Percentiles rank a stretch among this genome's conserved stretches.
Conservation (phyloP, 352 stramenopile genomes). For the Pythium aquatile region DNA sequence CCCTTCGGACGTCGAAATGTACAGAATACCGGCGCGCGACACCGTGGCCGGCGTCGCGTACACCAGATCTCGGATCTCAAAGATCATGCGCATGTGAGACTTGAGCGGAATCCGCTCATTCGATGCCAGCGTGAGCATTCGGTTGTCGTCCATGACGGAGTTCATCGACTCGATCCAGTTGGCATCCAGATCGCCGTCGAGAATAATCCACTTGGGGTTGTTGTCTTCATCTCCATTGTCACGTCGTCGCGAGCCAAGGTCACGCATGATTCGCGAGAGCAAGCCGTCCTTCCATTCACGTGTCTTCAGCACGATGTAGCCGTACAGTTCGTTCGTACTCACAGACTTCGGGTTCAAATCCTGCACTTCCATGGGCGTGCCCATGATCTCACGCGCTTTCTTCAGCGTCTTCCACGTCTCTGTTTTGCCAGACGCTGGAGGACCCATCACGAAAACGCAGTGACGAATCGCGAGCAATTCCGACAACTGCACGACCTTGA, state of each 20-base stretch:
- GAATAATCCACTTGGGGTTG: conserved; percentile 97
- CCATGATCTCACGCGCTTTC: conserved; percentile 87
- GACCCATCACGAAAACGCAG: conserved; percentile 96
- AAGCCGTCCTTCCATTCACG: conserved; percentile 96
- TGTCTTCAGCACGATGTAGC: conserved; percentile 94
- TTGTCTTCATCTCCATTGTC: conserved; percentile 88
- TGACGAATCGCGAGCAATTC: conserved; percentile 95
- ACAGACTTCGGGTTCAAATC: conserved; percentile 97
- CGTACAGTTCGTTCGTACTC: conserved; percentile 95
- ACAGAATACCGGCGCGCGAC: conserved; percentile 94
- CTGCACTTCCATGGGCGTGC: conserved; percentile 85
- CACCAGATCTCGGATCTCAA: conserved; percentile 95
- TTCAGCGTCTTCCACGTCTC: conserved; percentile 95
- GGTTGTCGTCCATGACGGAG: conserved; percentile 97
- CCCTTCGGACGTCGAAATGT: conserved; percentile 94
- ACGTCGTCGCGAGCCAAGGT: conserved; percentile 89
- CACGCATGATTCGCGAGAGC: conserved; percentile 94
- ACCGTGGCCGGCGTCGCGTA: conserved; percentile 96
- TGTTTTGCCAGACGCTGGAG: conserved; percentile 92
- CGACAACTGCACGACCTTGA: conserved; percentile 95
- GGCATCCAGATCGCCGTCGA: conserved; percentile 96
- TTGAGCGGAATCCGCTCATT: conserved; percentile 97
- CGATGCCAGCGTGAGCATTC: conserved; percentile 95
- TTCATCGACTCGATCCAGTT: conserved; percentile 99
- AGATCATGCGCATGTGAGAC: conserved; percentile 96